A percentile compares a stretch with the other conserved stretches of the same genome.
Evolutionary conservation across 441 rosid genomes (phyloP).

Genomic region (Euphorbia schlechtendalii): DNA sequence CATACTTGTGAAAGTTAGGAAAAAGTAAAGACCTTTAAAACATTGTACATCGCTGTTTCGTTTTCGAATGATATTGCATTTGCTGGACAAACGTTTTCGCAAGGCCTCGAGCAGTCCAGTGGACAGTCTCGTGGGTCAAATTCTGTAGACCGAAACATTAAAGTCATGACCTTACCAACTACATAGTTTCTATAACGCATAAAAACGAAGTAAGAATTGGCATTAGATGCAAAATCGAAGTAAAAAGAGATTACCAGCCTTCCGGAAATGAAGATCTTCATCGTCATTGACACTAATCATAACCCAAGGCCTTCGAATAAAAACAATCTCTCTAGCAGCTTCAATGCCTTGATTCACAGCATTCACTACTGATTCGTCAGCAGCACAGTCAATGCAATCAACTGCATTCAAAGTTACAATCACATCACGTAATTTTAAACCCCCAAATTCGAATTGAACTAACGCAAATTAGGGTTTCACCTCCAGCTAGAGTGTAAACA

Average conservation of each 20-base stretch:
- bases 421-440: constrained; percentile 10
- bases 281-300: constrained; percentile 66
- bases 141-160: constrained; percentile 26
- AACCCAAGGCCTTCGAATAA: constrained; percentile 52
- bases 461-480: constrained; percentile 17
- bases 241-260: constrained; percentile 37
- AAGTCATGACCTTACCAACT: constrained; percentile 4
- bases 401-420: constrained; percentile 27
- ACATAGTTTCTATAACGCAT: too few species aligned
- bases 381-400: constrained; percentile 69
- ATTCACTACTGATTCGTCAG: constrained; percentile 49
- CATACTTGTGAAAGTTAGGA: neutral
- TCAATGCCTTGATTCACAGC: constrained; percentile 56
- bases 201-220: neutral
- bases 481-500: constrained; percentile 65
- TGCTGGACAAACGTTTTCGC: constrained; percentile 58
- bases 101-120: constrained; percentile 48
- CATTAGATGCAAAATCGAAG: neutral
- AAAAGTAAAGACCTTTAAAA: constrained; percentile 21
- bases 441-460: neutral
- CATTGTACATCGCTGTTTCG: constrained; percentile 17
- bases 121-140: constrained; percentile 64
- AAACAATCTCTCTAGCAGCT: constrained; percentile 35
- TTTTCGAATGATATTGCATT: constrained; percentile 38
- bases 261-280: constrained; percentile 61